These are phyloP conservation scores for Aspergillus ruber DNA, from an alignment of 2,329 filamentous ascomycete species.

Conservation along the genomic window DNA sequence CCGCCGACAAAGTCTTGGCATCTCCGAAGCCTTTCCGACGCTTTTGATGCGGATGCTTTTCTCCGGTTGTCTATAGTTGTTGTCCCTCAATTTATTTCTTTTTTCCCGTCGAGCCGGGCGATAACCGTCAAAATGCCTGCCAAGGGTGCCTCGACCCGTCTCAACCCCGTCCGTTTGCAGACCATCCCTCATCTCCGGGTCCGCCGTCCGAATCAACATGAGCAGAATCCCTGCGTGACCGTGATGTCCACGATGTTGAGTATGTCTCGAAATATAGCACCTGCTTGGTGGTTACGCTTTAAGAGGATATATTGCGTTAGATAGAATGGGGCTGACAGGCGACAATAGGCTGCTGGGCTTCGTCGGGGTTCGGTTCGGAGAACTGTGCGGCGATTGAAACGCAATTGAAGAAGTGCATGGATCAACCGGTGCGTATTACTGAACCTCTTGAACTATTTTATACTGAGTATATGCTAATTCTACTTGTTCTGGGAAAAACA, in stretches of 20 bases:
- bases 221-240: constrained; percentile 58
- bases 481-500: constrained; percentile 24
- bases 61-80: constrained; percentile 7
- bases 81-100: background rate
- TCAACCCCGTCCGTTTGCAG: constrained; percentile 42
- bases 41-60: constrained; percentile 8
- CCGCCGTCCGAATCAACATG: constrained; percentile 55
- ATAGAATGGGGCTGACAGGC: constrained; percentile 7
- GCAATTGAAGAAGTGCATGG: constrained; percentile 66
- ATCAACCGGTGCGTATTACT: constrained; percentile 57
- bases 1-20: constrained; percentile 16
- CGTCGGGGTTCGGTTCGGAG: constrained; percentile 43
- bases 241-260: constrained; percentile 63
- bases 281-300: background rate
- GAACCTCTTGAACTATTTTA: background rate
- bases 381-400: constrained; percentile 56
- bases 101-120: background rate
- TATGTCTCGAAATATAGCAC: constrained; percentile 33
- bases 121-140: constrained; percentile 32
- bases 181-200: constrained; percentile 53
- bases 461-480: background rate
- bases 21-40: constrained; percentile 13
- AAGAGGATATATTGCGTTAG: background rate
- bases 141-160: constrained; percentile 38
- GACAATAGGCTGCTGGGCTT: constrained; percentile 41